Evolutionary conservation across 345 rosid genomes (phyloP).

Genomic region (rapeseed (Brassica napus)): Da-Ae NC_063441.1:22676001-22676500

Average conservation of each 20-base stretch:
- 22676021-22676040: conserved; percentile 75
- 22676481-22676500: no score
- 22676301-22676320: no score
- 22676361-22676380: no score
- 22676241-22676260: background rate
- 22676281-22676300: no score
- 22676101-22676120: background rate
- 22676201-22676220: conserved; percentile 71
- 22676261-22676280: no score
- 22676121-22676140: conserved; percentile 74
- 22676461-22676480: no score
- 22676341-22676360: no score
- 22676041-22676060: background rate
- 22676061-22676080: background rate
- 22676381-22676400: no score
- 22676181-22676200: conserved; percentile 63
- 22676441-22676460: no score
- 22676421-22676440: no score
- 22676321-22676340: no score
- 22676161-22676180: conserved; percentile 74
- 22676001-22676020: conserved; percentile 95
- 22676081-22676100: background rate
- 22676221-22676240: conserved; percentile 54
- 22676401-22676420: no score
- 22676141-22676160: conserved; percentile 85